Evolutionary conservation across 768 basidiomycete species (phyloP).

Genomic region (Agaricus sinodeliciosus): DNA sequence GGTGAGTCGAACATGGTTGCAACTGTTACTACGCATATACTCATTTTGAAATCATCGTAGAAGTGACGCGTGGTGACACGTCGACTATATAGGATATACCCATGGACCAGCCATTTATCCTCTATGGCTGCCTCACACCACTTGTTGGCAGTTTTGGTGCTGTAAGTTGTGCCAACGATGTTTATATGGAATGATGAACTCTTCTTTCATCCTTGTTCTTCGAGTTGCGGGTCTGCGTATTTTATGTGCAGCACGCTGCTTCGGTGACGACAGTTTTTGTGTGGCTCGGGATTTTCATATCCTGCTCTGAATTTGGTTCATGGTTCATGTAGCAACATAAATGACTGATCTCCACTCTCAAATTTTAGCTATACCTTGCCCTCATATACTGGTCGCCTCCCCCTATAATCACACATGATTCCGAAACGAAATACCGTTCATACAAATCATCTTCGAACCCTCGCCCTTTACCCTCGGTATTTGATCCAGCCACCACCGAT

Average conservation of each 20-base stretch:
- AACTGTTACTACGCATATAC: neutral
- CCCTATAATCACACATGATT: slow-evolving; percentile 51
- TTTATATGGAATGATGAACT: slow-evolving; percentile 41
- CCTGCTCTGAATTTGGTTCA: slow-evolving; percentile 30
- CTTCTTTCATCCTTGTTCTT: slow-evolving; percentile 90
- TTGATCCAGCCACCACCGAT: slow-evolving; percentile 55
- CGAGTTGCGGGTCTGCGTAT: slow-evolving; percentile 56
- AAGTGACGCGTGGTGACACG: slow-evolving; percentile 7
- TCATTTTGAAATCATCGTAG: neutral
- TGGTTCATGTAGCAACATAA: neutral
- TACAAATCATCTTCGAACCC: slow-evolving; percentile 45
- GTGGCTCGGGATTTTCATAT: slow-evolving; percentile 38
- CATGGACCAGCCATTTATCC: slow-evolving; percentile 18
- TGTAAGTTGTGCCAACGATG: slow-evolving; percentile 25
- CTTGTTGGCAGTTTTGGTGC: slow-evolving; percentile 24
- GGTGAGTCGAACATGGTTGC: neutral
- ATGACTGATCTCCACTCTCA: slow-evolving; percentile 12
- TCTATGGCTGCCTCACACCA: slow-evolving; percentile 30
- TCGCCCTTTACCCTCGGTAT: slow-evolving; percentile 47
- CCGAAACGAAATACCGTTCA: slow-evolving; percentile 67
- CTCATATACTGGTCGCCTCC: slow-evolving; percentile 73
- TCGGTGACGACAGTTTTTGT: slow-evolving; percentile 50
- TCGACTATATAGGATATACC: neutral
- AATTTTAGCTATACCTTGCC: slow-evolving; percentile 54
- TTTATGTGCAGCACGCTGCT: slow-evolving; percentile 41